phyloP scores from a whole-genome alignment of 139 green algal species.

The Zygnema circumcarinatum region DNA sequence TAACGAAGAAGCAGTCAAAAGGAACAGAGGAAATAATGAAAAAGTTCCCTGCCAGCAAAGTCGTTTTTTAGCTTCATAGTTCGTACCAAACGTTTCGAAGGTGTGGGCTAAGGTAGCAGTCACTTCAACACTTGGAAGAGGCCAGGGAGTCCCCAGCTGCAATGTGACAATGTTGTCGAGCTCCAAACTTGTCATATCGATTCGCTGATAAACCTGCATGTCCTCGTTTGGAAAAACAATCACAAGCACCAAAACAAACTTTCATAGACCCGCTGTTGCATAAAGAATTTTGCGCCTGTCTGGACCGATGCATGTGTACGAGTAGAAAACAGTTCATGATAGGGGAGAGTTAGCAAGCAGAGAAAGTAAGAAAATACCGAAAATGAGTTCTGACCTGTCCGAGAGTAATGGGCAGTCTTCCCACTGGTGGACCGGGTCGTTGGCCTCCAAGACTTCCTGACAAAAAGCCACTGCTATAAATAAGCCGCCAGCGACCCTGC shows the following conservation, averaged over 20 bases:
- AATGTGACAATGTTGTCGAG: constrained; percentile 55
- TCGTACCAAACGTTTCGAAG: constrained; percentile 37
- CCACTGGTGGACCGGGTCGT: constrained; percentile 38
- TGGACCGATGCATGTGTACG: too few species aligned
- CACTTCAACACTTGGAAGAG: constrained; percentile 35
- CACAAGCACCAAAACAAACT: too few species aligned
- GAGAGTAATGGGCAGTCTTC: constrained; percentile 32
- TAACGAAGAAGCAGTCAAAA: too few species aligned
- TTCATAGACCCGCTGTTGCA: too few species aligned
- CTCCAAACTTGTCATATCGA: constrained; percentile 35
- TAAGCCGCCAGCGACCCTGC: constrained; percentile 42
- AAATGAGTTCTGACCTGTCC: constrained; percentile 34
- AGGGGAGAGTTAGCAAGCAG: not conserved
- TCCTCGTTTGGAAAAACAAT: not conserved
- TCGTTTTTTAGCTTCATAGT: not conserved
- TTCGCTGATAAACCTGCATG: constrained; percentile 42
- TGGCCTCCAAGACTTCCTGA: constrained; percentile 50
- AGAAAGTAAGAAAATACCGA: not conserved
- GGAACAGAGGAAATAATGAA: not conserved
- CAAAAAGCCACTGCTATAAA: constrained; percentile 53
- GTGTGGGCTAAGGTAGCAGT: constrained; percentile 48
- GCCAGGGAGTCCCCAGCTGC: constrained; percentile 34
- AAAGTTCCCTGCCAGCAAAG: not conserved
- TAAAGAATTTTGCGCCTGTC: too few species aligned
- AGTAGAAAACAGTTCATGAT: too few species aligned